Conservation (phyloP, 306 rosid species). For the Hippophae rhamnoides region DNA sequence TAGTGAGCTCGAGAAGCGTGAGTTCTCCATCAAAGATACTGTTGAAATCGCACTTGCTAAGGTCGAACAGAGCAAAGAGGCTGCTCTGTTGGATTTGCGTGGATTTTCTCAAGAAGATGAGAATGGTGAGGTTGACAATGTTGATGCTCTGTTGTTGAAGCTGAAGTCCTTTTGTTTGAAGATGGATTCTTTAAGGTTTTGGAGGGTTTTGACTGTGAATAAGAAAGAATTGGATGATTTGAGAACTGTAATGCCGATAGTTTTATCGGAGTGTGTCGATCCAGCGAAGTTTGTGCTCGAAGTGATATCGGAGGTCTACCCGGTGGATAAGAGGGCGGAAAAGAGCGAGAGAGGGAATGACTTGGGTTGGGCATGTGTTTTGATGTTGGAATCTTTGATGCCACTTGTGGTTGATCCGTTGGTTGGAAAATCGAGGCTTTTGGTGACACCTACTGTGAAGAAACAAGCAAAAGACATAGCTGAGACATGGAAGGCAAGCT, state of each 20-base stretch:
- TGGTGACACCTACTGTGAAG: slow-evolving; percentile 76
- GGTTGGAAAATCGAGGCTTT: slow-evolving; percentile 68
- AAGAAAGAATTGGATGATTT: slow-evolving; percentile 77
- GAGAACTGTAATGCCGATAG: slow-evolving; percentile 60
- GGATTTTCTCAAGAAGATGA: slow-evolving; percentile 27
- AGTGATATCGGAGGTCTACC: slow-evolving; percentile 85
- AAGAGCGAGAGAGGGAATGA: slow-evolving; percentile 49
- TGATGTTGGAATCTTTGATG: slow-evolving; percentile 72
- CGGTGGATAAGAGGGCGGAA: slow-evolving; percentile 68
- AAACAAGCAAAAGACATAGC: slow-evolving; percentile 61
- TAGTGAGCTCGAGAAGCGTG: slow-evolving; percentile 65
- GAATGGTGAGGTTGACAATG: slow-evolving; percentile 75
- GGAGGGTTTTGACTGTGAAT: slow-evolving; percentile 62
- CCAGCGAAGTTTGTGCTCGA: slow-evolving; percentile 83
- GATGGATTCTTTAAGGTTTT: slow-evolving; percentile 69
- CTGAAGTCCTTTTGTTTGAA: slow-evolving; percentile 54
- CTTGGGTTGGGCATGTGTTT: slow-evolving; percentile 93
- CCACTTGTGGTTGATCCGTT: slow-evolving; percentile 79
- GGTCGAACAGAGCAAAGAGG: slow-evolving; percentile 47
- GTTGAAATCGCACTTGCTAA: slow-evolving; percentile 63
- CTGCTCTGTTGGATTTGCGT: slow-evolving; percentile 39
- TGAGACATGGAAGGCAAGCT: slow-evolving; percentile 78
- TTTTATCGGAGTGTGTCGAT: slow-evolving; percentile 68
- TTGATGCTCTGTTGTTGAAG: slow-evolving; percentile 46
- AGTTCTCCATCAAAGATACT: slow-evolving; percentile 50